Conservation (phyloP, 495 filamentous ascomycete species). For the Neurospora sp. region DNA sequence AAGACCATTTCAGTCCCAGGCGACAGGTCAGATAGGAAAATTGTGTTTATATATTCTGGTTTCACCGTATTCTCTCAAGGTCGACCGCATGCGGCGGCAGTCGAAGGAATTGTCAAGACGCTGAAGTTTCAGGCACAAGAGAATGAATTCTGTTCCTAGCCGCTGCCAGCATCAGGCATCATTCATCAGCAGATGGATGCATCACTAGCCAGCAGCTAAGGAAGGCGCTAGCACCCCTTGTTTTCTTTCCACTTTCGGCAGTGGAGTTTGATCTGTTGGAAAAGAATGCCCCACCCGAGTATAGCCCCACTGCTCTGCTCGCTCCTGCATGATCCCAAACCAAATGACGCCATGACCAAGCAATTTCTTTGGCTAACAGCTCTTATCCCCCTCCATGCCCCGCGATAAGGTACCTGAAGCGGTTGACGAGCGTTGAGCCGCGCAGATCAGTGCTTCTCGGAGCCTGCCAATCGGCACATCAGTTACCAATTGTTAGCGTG, state of each 20-base stretch:
- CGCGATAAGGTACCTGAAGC: neutral
- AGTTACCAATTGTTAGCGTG: neutral
- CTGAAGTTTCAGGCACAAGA: neutral
- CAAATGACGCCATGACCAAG: neutral
- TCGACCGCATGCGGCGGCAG: neutral
- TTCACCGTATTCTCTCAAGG: neutral
- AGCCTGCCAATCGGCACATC: neutral
- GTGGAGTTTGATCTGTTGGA: neutral
- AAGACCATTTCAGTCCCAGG: neutral
- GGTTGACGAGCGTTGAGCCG: neutral
- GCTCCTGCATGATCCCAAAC: neutral
- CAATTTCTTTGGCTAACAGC: neutral
- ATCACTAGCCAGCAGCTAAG: neutral
- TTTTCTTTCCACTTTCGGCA: neutral
- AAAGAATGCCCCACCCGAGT: neutral
- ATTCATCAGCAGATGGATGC: neutral
- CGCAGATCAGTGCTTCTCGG: neutral
- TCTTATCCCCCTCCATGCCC: neutral
- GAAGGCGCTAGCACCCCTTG: neutral
- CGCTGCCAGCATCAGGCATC: neutral
- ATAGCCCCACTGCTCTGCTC: neutral
- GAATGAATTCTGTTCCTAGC: neutral
- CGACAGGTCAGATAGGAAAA: neutral
- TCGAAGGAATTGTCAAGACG: neutral
- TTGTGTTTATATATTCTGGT: neutral